Conservation (phyloP, 176 grass and related monocot genomes). For the Juncus effusus region DNA sequence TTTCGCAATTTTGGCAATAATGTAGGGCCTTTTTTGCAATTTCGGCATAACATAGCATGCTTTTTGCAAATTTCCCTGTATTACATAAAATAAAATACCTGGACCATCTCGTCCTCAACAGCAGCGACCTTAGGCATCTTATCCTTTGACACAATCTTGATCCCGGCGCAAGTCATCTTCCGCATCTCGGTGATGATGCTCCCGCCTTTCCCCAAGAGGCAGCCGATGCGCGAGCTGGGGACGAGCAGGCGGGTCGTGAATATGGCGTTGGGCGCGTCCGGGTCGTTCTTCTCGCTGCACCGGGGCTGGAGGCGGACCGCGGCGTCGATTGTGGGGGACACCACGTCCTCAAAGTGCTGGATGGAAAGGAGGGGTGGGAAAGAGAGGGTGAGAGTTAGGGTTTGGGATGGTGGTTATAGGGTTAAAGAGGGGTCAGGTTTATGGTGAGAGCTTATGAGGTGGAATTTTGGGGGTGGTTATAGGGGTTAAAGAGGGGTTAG, state of each 20-base stretch:
- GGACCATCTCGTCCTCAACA: constrained; percentile 98
- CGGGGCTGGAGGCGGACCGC: constrained; percentile 74
- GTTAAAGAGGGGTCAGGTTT: too few species aligned
- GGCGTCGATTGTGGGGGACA: constrained; percentile 88
- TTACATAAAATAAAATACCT: constrained; percentile 34
- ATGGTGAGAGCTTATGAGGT: too few species aligned
- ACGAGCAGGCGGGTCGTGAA: constrained; percentile 90
- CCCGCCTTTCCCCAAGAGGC: constrained; percentile 94
- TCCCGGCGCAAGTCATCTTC: constrained; percentile 71
- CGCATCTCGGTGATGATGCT: constrained; percentile 93
- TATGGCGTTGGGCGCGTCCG: constrained; percentile 50
- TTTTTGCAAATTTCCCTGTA: too few species aligned
- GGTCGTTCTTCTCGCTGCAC: constrained; percentile 86
- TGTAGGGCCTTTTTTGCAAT: too few species aligned
- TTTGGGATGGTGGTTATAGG: not conserved
- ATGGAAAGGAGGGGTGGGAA: constrained; percentile 14
- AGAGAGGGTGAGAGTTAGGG: constrained; percentile 14
- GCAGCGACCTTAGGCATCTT: constrained; percentile 89
- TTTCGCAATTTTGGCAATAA: too few species aligned
- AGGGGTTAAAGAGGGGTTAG: too few species aligned
- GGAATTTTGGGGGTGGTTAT: too few species aligned
- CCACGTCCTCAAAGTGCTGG: constrained; percentile 90
- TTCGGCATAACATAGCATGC: too few species aligned
- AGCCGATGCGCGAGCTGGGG: constrained; percentile 86
- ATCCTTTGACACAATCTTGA: constrained; percentile 96